phyloP scores from a whole-genome alignment of 2,329 filamentous ascomycete species.

The Cordyceps cateniannulata region DNA sequence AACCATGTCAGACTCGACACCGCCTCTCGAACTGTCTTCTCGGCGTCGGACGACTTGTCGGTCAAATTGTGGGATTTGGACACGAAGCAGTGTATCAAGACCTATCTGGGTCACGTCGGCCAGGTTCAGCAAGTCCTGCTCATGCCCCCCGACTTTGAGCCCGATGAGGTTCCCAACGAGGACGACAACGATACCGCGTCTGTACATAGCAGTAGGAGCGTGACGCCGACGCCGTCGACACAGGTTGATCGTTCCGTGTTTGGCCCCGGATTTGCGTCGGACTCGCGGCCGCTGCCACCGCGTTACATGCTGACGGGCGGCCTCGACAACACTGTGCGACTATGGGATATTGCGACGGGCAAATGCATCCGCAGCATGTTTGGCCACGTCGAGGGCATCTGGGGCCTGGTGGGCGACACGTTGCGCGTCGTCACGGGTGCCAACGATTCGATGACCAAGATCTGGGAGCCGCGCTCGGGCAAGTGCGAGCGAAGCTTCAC shows the following conservation, averaged over 20 bases:
- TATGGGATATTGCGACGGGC: conserved; percentile 84
- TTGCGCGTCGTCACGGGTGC: conserved; percentile 82
- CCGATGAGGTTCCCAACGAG: conserved; percentile 56
- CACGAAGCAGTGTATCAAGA: conserved; percentile 67
- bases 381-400: conserved; percentile 92
- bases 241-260: conserved; percentile 48
- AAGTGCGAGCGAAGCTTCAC: conserved; percentile 90
- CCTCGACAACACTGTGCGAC: conserved; percentile 81
- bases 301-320: conserved; percentile 91
- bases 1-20: conserved; percentile 90
- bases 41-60: conserved; percentile 87
- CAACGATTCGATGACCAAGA: conserved; percentile 90
- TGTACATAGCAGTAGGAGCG: conserved; percentile 40
- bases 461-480: conserved; percentile 86
- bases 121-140: conserved; percentile 89
- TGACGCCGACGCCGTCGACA: conserved; percentile 28
- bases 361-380: conserved; percentile 89
- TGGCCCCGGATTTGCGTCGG: conserved; percentile 54
- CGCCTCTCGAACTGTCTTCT: conserved; percentile 77
- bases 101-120: conserved; percentile 83
- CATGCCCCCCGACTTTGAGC: conserved; percentile 81
- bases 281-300: conserved; percentile 66
- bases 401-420: conserved; percentile 85
- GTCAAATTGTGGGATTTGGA: conserved; percentile 92
- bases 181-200: conserved; percentile 50